Conservation (phyloP, 2,329 filamentous ascomycete species). For the Trichothecium roseum region DNA sequence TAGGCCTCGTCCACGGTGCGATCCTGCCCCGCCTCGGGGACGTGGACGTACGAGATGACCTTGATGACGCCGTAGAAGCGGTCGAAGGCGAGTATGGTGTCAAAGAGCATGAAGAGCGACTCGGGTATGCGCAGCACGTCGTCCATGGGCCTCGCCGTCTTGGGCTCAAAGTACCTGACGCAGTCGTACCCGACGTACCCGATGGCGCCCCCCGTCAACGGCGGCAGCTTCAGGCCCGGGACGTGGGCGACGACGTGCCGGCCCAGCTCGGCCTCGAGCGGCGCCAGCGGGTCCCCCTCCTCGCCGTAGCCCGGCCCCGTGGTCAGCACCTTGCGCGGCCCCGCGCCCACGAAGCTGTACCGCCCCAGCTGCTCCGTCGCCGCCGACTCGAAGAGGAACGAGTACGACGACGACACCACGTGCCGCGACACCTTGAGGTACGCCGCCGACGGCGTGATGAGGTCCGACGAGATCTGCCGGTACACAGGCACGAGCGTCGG, state of each 20-base stretch:
- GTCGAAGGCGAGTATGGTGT: conserved; percentile 90
- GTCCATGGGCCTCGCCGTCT: conserved; percentile 80
- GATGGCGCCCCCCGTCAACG: conserved; percentile 83
- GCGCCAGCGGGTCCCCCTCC: conserved; percentile 72
- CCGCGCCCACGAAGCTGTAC: conserved; percentile 90
- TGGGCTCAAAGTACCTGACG: conserved; percentile 94
- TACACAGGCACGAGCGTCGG: conserved; percentile 74
- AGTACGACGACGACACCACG: conserved; percentile 54
- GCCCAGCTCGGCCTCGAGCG: conserved; percentile 70
- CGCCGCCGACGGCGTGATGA: conserved; percentile 87
- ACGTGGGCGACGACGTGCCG: conserved; percentile 73
- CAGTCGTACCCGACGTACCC: conserved; percentile 98
- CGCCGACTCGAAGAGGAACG: conserved; percentile 93
- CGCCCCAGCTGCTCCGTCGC: conserved; percentile 87
- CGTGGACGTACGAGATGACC: conserved; percentile 79
- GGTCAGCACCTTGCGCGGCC: conserved; percentile 68
- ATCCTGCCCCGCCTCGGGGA: conserved; percentile 45
- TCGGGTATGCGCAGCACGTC: conserved; percentile 86
- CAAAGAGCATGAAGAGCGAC: conserved; percentile 92
- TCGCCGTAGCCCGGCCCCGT: conserved; percentile 83
- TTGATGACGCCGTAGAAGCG: conserved; percentile 90
- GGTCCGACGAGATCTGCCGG: conserved; percentile 79
- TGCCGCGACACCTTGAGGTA: conserved; percentile 83
- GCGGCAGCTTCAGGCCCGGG: conserved; percentile 72
- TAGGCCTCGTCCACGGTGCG: conserved; percentile 51